Conservation (phyloP, 768 basidiomycete species). For the Podaxis rugospora region DNA sequence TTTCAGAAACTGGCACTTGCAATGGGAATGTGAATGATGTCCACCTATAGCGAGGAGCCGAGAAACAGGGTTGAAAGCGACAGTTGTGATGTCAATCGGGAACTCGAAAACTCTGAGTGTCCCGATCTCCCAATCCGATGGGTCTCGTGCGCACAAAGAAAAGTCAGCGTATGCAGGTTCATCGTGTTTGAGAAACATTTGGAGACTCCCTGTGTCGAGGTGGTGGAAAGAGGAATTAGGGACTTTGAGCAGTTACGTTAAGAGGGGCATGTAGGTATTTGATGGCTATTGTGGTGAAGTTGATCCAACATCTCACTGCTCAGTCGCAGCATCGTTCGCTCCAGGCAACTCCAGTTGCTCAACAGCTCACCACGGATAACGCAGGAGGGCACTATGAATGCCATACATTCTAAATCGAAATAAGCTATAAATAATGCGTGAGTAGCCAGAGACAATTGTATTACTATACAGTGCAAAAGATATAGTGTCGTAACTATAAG, state of each 20-base stretch:
- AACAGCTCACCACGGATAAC: background rate
- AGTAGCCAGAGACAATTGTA: background rate
- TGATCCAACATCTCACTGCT: background rate
- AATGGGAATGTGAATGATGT: slow-evolving; percentile 9
- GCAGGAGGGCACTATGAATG: background rate
- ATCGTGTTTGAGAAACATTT: slow-evolving; percentile 40
- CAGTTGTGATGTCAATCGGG: slow-evolving; percentile 43
- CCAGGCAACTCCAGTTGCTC: background rate
- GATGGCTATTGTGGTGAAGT: background rate
- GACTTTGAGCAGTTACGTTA: background rate
- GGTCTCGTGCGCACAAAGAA: slow-evolving; percentile 52
- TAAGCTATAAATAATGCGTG: background rate
- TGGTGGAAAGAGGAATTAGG: background rate
- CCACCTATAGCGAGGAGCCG: slow-evolving; percentile 60
- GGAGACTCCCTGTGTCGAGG: background rate
- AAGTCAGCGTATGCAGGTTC: slow-evolving; percentile 40
- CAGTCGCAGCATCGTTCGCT: background rate
- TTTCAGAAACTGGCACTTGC: slow-evolving; percentile 2
- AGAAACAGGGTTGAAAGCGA: slow-evolving; percentile 57
- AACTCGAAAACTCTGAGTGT: slow-evolving; percentile 45
- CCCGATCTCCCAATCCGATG: slow-evolving; percentile 53
- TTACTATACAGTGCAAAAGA: slow-evolving; percentile 5
- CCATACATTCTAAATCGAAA: background rate
- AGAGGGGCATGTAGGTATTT: background rate
- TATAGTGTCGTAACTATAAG: background rate